Percentiles rank a stretch among this genome's conserved stretches.
Conservation (phyloP, 352 stramenopile genomes). For the Phytophthora hybrid region DNA sequence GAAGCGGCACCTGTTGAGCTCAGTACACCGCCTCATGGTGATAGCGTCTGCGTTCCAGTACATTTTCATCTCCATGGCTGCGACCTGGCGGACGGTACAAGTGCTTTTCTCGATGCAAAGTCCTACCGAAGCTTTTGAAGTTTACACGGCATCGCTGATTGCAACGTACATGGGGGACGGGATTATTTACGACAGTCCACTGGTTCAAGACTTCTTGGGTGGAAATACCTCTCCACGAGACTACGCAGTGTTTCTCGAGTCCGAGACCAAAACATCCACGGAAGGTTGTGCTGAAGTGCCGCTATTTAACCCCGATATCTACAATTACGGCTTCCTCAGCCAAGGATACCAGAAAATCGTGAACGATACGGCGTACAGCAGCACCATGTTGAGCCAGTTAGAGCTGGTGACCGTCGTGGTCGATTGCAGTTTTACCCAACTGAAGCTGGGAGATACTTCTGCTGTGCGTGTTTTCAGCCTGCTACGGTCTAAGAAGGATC, state of each 20-base stretch:
- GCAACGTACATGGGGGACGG: background rate
- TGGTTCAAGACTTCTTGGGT: background rate
- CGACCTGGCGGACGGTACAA: background rate
- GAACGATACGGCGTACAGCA: background rate
- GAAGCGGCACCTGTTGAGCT: background rate
- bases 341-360: background rate
- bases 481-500: background rate
- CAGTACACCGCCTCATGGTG: background rate
- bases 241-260: background rate
- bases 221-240: background rate
- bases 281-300: background rate
- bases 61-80: background rate
- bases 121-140: background rate
- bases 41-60: background rate
- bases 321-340: background rate
- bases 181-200: background rate
- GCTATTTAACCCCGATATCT: background rate
- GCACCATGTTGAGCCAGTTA: background rate
- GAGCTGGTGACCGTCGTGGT: background rate
- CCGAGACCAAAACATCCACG: background rate
- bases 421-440: background rate
- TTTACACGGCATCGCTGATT: background rate
- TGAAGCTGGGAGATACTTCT: background rate
- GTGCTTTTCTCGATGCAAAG: background rate
- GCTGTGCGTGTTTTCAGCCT: background rate